phyloP scores from a whole-genome alignment of 2,329 filamentous ascomycete genomes.

The Fusarium fujikuroi region DNA sequence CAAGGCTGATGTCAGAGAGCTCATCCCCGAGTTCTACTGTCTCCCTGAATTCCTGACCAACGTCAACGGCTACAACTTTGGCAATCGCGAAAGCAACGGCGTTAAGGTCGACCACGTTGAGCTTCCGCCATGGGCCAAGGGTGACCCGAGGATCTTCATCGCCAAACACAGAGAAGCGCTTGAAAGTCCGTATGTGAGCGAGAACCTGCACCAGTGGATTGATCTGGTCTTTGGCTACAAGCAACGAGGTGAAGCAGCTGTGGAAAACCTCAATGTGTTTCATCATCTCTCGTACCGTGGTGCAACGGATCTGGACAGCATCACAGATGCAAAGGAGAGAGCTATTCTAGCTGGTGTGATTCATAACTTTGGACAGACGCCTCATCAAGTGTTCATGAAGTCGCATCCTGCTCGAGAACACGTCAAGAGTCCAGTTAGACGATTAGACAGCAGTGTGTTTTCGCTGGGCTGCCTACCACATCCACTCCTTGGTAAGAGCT shows the following conservation, averaged over 20 bases:
- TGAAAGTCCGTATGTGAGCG: slow-evolving; percentile 91
- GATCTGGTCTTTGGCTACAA: slow-evolving; percentile 95
- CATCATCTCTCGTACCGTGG: slow-evolving; percentile 96
- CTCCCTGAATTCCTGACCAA: slow-evolving; percentile 96
- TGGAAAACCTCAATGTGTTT: slow-evolving; percentile 94
- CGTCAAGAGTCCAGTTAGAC: slow-evolving; percentile 68
- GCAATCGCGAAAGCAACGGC: slow-evolving; percentile 81
- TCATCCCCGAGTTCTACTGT: slow-evolving; percentile 98
- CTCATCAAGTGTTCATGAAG: slow-evolving; percentile 89
- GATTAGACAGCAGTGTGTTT: slow-evolving; percentile 82
- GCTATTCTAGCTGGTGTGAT: slow-evolving; percentile 94
- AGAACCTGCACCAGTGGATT: slow-evolving; percentile 93
- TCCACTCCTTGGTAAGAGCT: slow-evolving; percentile 71
- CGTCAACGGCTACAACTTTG: slow-evolving; percentile 94
- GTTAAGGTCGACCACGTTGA: slow-evolving; percentile 85
- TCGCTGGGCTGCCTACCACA: slow-evolving; percentile 82
- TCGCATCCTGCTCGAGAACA: slow-evolving; percentile 83
- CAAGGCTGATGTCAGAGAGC: slow-evolving; percentile 92
- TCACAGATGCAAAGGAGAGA: slow-evolving; percentile 87
- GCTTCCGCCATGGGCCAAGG: slow-evolving; percentile 96
- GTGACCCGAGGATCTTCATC: slow-evolving; percentile 94
- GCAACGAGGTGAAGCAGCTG: slow-evolving; percentile 89
- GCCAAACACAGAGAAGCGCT: slow-evolving; percentile 94
- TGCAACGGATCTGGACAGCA: slow-evolving; percentile 90
- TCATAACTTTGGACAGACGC: slow-evolving; percentile 98